Base-by-base conservation (phyloP, 73 alveolate genomes). In the Effrenium voratum region DNA sequence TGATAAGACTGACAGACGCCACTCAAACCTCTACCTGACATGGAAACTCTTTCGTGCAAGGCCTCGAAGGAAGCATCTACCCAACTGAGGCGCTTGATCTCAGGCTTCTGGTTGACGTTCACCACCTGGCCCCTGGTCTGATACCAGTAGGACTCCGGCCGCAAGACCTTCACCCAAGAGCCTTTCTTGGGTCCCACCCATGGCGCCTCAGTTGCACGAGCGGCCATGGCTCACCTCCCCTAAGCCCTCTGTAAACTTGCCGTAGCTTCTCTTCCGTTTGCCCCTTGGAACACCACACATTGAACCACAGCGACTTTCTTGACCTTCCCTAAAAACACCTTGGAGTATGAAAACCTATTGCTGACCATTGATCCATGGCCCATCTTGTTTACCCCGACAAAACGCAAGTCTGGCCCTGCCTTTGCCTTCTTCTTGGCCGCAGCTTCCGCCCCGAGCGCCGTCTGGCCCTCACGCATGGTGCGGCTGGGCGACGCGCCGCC, bases 121-220 rank as follows among this genome's bases (percentile, higher is more conserved):
- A 92, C 98, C 98, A 92, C 98, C 80, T 90, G 97, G 8, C 97
- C 97, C 83, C 97, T 49, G 59, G 70, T 46, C 97, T 90, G 97
- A 40, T 45, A 90, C 98, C 98, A 91, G 91, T 91, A 91, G 75
- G 91, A 72, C 98, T 91, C 98, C 34, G 98, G 98, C n/a, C 98
- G 98, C 68, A 91, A 91, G 79, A 91, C 49, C 91, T 50, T 70
- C 79, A 91, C 98, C 98, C 90, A 73, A 6, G 91, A 72, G n/a
- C 98, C 98, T 91, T 91, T 91, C 98, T 91, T 91, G 41, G 98
- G 98, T 47, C 98, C 98, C 46, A 91, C 98, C 98, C 98, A 91
- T 3, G 98, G 95, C 5, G 85, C 95, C 85, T 88, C 72, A 49
- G 86, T 85, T 88, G 73, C 45, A 32, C 38, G 24, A 75, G 19